Percentiles rank a stretch among this genome's conserved stretches.
Evolutionary conservation across 1,284 basidiomycete genomes (phyloP).

Genomic region (Peniophora sp.): DNA sequence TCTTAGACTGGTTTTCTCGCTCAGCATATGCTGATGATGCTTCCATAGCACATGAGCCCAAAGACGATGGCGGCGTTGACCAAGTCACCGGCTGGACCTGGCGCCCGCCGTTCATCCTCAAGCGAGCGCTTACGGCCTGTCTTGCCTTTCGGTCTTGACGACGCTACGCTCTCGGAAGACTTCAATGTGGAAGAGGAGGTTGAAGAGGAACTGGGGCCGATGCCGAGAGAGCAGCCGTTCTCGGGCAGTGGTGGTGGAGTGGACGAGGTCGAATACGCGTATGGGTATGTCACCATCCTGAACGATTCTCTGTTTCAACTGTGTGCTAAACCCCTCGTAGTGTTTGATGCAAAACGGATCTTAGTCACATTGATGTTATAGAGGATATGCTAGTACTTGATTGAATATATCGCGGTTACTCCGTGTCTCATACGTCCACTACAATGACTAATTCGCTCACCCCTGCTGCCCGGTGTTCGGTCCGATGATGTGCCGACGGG

Average conservation of each 20-base stretch:
- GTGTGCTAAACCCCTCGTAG: not conserved
- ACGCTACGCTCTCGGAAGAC: slow-evolving; percentile 53
- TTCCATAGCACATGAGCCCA: slow-evolving; percentile 80
- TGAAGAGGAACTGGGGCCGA: slow-evolving; percentile 59
- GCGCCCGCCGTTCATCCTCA: slow-evolving; percentile 68
- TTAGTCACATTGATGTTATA: too few relatives aligned
- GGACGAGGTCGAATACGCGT: slow-evolving; percentile 82
- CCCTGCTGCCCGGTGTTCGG: too few relatives aligned
- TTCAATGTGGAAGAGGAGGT: slow-evolving; percentile 46
- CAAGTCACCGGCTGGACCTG: slow-evolving; percentile 65
- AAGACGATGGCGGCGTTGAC: slow-evolving; percentile 87
- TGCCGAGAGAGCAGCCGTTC: slow-evolving; percentile 63
- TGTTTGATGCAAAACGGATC: too few relatives aligned
- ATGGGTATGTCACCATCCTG: slow-evolving; percentile 49
- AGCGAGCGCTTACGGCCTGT: slow-evolving; percentile 78
- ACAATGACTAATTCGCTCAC: too few relatives aligned
- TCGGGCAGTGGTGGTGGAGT: slow-evolving; percentile 76
- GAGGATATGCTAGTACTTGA: too few relatives aligned
- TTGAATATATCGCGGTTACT: too few relatives aligned
- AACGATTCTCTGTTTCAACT: not conserved
- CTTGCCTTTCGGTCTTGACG: slow-evolving; percentile 71
- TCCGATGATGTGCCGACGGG: too few relatives aligned
- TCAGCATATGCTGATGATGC: too few relatives aligned
- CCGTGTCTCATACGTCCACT: too few relatives aligned
- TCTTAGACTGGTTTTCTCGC: slow-evolving; percentile 4